Evolutionary conservation across 768 basidiomycete genomes (phyloP), one percentile per base, ranked within the genome.

Genomic region (Rhodotorula babjevae): DNA sequence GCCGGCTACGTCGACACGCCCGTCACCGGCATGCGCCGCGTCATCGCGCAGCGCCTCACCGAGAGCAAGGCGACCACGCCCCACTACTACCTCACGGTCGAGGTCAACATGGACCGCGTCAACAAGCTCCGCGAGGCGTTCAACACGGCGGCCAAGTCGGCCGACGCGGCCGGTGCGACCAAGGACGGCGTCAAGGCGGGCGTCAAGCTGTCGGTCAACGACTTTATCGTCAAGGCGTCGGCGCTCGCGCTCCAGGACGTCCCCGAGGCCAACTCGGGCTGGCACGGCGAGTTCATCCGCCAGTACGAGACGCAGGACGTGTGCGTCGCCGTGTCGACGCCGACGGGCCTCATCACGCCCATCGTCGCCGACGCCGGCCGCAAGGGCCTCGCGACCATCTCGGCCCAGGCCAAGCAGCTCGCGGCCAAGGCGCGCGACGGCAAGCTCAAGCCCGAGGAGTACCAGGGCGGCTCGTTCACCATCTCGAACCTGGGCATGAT

Each of bases 401-500:
- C 96, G 62, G 83, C 91, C 19, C 92, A 96, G 82, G 87, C 92
- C 44, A 99, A 98, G 84, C 82, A 87, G 19, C 87, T 99, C 60
- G 96, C 96, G 2, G 91, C 89, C 84, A 93, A 93, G 82, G 96
- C 96, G 44, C 89, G 95, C 62, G 96, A 98, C 77, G 93, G 94
- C 74, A 99, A 97, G 84, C 86, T 99, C 70, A 86, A 89, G 80
- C 96, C 95, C 36, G 84, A 89, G 66, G 95, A 99, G 82, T 99
- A 98, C 84, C 95, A 99, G 88, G 96, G 96, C 66, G 96, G 96
- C 61, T 91, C 94, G 21, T 98, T 99, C 84, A 98, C 96, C 57
- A 92, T 99, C 81, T 99, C 96, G 71, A 99, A 99, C 84, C 86
- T 99, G 67, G 96, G 96, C 82, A 99, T 99, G 96, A 96, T 86